These are phyloP conservation scores for Rhizopus delemar DNA, from an alignment of 371 early-diverging fungal species.

Conservation along the genomic window DNA sequence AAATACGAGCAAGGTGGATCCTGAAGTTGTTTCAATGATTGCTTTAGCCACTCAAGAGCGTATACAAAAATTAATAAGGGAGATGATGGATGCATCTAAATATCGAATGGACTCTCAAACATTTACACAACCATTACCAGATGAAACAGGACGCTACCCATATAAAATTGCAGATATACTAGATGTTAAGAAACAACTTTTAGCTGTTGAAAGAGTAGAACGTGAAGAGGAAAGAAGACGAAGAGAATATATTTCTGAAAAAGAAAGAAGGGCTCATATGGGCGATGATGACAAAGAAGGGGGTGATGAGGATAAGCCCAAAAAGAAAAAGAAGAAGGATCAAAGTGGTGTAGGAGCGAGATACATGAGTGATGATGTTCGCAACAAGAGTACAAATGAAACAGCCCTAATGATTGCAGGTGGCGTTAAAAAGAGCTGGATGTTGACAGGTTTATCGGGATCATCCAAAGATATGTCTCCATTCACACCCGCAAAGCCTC, in stretches of 20 bases:
- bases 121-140: slow-evolving; percentile 64
- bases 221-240: slow-evolving; percentile 68
- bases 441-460: slow-evolving; percentile 58
- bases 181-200: slow-evolving; percentile 71
- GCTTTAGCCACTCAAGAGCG: slow-evolving; percentile 73
- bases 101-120: slow-evolving; percentile 72
- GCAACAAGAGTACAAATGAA: slow-evolving; percentile 71
- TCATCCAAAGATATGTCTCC: slow-evolving; percentile 15
- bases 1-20: slow-evolving; percentile 51
- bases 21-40: slow-evolving; percentile 67
- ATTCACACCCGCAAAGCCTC: slow-evolving; percentile 11
- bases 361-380: slow-evolving; percentile 68
- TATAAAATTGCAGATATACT: slow-evolving; percentile 67
- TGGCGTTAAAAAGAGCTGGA: slow-evolving; percentile 74
- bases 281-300: slow-evolving; percentile 50
- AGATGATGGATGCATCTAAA: slow-evolving; percentile 70
- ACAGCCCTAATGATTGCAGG: slow-evolving; percentile 76
- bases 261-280: slow-evolving; percentile 49
- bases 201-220: slow-evolving; percentile 74
- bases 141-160: slow-evolving; percentile 59
- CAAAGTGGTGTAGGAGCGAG: slow-evolving; percentile 59
- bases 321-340: slow-evolving; percentile 62
- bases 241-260: slow-evolving; percentile 50
- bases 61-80: slow-evolving; percentile 59
- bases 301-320: slow-evolving; percentile 41